Evolutionary conservation across 352 stramenopile genomes (phyloP), one percentile per base, ranked within the genome.

Genomic region (Phytopythium sindhum): DNA sequence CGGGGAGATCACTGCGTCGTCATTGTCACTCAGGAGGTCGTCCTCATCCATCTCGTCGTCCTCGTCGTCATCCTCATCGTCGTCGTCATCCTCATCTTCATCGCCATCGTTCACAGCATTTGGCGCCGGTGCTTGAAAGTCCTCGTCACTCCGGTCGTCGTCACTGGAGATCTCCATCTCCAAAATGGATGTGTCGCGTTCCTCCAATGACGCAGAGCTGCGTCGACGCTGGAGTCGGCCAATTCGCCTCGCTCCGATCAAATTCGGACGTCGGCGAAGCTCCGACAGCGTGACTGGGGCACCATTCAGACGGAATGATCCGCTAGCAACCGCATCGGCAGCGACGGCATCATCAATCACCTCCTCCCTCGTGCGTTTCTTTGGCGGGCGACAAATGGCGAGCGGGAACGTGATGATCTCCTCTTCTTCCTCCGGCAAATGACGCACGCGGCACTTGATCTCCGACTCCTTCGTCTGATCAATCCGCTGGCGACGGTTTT

Each of bases 141-240:
- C 89, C 60, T 97, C 89, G 52, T 97, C 89, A 60, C 76, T 90
- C 39, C 69, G 81, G 66, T 97, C 89, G 44, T 95, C 87, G 31
- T 96, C 87, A 66, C 87, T 95, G 9, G 87, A 93, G 52, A 96
- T 93, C 52, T 91, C 85, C 50, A 92, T 70, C 44, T 93, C 86
- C 48, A 96, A 44, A 21, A 96, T 81, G 6, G 87, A 94, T 3
- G 83, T 94, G 56, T 96, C 87, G 17, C 87, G 82, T 29, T 96
- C 87, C 53, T 93, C 86, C 45, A 83, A 60, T n/a, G 74, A 73
- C 15, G 68, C 71, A 42, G 71, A 73, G 57, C 68, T 73, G 8
- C 77, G 63, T 39, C 77, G 75, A 24, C 77, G 65, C 11, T 61
- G 51, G 45, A 57, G 56, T 57, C 75, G 29, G 54, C 68, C 58